phyloP scores from a whole-genome alignment of 371 early-diverging fungal species.

The Mucor indicus region DNA sequence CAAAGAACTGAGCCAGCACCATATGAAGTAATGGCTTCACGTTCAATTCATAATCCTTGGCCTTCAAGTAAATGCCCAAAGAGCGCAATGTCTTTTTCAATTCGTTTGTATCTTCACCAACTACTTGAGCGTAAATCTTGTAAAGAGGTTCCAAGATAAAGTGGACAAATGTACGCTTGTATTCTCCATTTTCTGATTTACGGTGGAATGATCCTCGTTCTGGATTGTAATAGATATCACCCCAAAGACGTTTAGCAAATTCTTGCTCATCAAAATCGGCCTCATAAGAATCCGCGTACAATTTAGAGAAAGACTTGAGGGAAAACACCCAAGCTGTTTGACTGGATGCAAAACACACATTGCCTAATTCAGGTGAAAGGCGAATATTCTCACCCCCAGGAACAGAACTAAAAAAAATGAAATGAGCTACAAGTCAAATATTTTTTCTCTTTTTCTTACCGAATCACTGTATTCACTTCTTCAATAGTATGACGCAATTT shows the following conservation, averaged over 20 bases:
- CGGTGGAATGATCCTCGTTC: conserved; percentile 80
- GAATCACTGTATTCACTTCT: conserved; percentile 88
- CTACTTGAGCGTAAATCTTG: conserved; percentile 84
- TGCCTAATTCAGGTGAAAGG: conserved; percentile 92
- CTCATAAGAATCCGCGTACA: conserved; percentile 78
- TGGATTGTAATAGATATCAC: conserved; percentile 90
- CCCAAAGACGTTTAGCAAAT: conserved; percentile 95
- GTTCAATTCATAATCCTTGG: conserved; percentile 73
- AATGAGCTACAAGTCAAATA: neutral
- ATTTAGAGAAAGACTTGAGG: conserved; percentile 87
- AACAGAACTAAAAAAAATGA: conserved; percentile 23
- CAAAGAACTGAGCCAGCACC: conserved; percentile 90
- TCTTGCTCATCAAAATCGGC: conserved; percentile 71
- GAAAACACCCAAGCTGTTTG: conserved; percentile 96
- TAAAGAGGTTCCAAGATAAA: conserved; percentile 96
- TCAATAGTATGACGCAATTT: conserved; percentile 94
- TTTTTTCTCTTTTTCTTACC: conserved; percentile 29
- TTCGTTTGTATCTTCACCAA: conserved; percentile 70
- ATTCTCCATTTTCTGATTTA: conserved; percentile 52
- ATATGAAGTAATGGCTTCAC: conserved; percentile 79
- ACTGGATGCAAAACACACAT: conserved; percentile 94
- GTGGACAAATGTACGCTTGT: conserved; percentile 90
- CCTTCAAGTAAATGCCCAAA: conserved; percentile 82
- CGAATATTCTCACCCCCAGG: conserved; percentile 59
- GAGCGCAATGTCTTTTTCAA: conserved; percentile 69